Base-by-base conservation (phyloP, 2,329 filamentous ascomycete species). In the Hymenotorrendiella dingleyae region DNA sequence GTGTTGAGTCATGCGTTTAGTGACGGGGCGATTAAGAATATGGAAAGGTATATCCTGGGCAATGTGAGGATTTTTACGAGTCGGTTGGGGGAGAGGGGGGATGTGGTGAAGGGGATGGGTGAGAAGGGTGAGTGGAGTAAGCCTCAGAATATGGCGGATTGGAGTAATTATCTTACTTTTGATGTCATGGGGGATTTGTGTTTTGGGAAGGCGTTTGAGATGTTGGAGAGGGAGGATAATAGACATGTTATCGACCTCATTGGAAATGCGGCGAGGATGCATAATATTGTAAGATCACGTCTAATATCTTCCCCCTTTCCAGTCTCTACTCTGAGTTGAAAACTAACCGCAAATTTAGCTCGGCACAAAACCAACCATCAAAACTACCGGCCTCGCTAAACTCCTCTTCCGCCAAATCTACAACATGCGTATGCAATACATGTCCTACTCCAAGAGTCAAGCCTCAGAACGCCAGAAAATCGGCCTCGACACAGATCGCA, bases 361-460 rank as follows among this genome's bases (percentile, higher is more conserved):
- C 4, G 83, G 82, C 30, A 81, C 82, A 7, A 84, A 85, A 75
- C 82, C 82, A 48, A 69, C 82, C 10, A 69, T 86, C 37, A 74
- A 83, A 59, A 76, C 72, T 49, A 74, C 84, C 55, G 73, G 76
- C 47, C 68, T 87, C 23, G 82, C 86, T 62, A 79, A 78, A 58
- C 60, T 84, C 45, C 68, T 87, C 40, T 85, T 87, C 63, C 78
- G 70, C 45, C 74, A 73, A 43, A 76, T 87, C 47, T 80, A 82
- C 9, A 73, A 73, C 19, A 80, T 80, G 32, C 75, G 83, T 3
- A 81, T 76, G 59, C 72, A 76, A 46, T 87, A 86, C 59, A 84
- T 86, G 73, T 72, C 73, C 39, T 86, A 86, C 64, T 83, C 79
- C 62, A 79, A 81, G 37, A 67, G 70, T 2, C 82, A 86, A 62